These are phyloP conservation scores for Acacia confusa DNA, from an alignment of 306 rosid species.

Conservation along the genomic window DNA sequence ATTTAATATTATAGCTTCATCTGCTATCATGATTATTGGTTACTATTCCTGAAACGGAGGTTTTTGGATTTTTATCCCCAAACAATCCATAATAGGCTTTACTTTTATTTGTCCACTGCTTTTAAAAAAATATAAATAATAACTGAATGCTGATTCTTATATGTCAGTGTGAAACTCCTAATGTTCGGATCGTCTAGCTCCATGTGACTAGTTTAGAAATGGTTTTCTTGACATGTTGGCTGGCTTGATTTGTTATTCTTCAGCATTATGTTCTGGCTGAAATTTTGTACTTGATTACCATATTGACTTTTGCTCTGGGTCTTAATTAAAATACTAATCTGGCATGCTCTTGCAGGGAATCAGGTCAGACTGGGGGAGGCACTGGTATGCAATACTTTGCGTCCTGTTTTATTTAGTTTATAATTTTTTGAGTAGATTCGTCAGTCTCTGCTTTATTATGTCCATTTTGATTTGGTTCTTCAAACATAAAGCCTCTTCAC, in stretches of 20 bases:
- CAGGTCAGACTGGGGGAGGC: constrained; percentile 20
- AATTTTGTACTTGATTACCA: not conserved
- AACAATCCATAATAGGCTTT: not conserved
- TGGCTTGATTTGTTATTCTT: not conserved
- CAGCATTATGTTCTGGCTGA: not conserved
- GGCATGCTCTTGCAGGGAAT: constrained; percentile 10
- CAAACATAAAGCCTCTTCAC: not conserved
- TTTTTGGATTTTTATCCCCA: not conserved
- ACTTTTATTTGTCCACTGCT: not conserved
- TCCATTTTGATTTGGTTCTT: not conserved
- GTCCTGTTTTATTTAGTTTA: not conserved
- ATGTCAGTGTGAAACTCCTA: not conserved
- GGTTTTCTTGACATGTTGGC: not conserved
- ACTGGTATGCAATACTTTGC: constrained; percentile 1
- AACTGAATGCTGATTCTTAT: not conserved
- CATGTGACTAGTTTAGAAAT: not conserved
- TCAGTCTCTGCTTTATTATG: not conserved
- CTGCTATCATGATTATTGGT: not conserved
- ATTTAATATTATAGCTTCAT: not conserved
- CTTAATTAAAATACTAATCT: not conserved
- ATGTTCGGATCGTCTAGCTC: not conserved
- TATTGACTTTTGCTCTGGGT: not conserved
- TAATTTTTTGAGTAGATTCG: not conserved
- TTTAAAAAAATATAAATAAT: not conserved
- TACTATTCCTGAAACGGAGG: not conserved